Conservation (phyloP, 139 green algal species). For the Marvania coccoides region DNA sequence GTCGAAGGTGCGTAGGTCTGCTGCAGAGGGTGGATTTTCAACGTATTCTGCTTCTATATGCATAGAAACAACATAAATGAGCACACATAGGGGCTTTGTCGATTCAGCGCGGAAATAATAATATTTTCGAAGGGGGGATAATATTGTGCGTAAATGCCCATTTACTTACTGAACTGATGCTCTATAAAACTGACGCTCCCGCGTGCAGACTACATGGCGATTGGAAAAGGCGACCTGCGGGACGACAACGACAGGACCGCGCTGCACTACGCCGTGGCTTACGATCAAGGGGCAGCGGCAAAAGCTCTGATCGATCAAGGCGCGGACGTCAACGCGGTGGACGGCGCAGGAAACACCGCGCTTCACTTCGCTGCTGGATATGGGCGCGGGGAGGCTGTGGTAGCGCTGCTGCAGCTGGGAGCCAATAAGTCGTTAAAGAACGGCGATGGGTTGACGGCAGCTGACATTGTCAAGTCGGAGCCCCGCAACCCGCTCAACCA, state of each 20-base stretch:
- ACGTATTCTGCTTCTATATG: too few relatives aligned
- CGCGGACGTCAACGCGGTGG: slow-evolving; percentile 28
- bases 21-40: too few relatives aligned
- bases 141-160: too few relatives aligned
- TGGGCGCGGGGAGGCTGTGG: slow-evolving; percentile 39
- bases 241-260: slow-evolving; percentile 62
- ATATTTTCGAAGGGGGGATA: too few relatives aligned
- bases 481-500: slow-evolving; percentile 55
- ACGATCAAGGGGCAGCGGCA: slow-evolving; percentile 24
- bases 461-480: slow-evolving; percentile 57
- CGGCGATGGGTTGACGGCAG: slow-evolving; percentile 55
- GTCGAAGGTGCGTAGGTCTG: neutral
- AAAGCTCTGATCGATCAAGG: slow-evolving; percentile 26
- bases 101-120: too few relatives aligned
- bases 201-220: slow-evolving; percentile 78
- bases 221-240: slow-evolving; percentile 60
- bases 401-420: slow-evolving; percentile 56
- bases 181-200: neutral
- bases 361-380: slow-evolving; percentile 74
- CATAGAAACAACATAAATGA: too few relatives aligned
- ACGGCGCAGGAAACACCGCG: slow-evolving; percentile 61
- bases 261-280: slow-evolving; percentile 71
- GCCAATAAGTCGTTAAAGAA: slow-evolving; percentile 50
- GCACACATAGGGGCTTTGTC: too few relatives aligned
- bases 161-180: too few relatives aligned